Evolutionary conservation across 2,329 filamentous ascomycete genomes (phyloP), one percentile per base, ranked within the genome.

Genomic region (Paecilomyces niveus): DNA sequence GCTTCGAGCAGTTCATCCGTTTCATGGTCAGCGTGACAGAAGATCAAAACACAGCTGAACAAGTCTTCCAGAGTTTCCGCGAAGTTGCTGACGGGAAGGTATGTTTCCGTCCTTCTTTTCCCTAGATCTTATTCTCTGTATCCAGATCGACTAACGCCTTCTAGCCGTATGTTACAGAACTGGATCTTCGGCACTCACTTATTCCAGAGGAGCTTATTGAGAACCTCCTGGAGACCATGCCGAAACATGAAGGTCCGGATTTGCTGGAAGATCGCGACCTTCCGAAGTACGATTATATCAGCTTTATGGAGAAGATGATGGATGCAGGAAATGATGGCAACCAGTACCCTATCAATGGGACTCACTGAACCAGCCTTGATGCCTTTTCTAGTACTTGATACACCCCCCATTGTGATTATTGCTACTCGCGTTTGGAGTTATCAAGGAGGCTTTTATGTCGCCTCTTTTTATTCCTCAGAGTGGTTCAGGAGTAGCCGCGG

Each of bases 21-120:
- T 99, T 99, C 81, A 99, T 99, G 94, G 94, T 99, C 54, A 91
- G 96, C 66, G 94, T 97, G 54, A 99, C 94, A 11, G 94, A 99
- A 76, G 94, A 99, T 71, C 94, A 99, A 77, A 97, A 99, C 74
- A 97, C 92, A 3, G 94, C 94, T 11, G 94, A 97, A 76, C 94
- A 99, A 74, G 94, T 99, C 4, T 97, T 94, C 80, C 93, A 99
- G 77, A 95, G 89, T 63, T 99, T 99, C 84, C 86, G 88, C 59
- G 94, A 99, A 76, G 94, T 99, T 53, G 94, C 94, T 18, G 94
- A 99, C 78, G 94, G 94, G 64, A 99, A 99, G 79, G 82, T 84
- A 72, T 65, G 79, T 64, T 54, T 58, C 22, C 52, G 15, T 58
- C 56, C 8, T 22, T 13, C 31, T 33, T 22, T 45, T 51, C 45